These are phyloP conservation scores for Pseudogymnoascus sp. DNA, from an alignment of 2,329 filamentous ascomycete species.

Conservation along the genomic window DNA sequence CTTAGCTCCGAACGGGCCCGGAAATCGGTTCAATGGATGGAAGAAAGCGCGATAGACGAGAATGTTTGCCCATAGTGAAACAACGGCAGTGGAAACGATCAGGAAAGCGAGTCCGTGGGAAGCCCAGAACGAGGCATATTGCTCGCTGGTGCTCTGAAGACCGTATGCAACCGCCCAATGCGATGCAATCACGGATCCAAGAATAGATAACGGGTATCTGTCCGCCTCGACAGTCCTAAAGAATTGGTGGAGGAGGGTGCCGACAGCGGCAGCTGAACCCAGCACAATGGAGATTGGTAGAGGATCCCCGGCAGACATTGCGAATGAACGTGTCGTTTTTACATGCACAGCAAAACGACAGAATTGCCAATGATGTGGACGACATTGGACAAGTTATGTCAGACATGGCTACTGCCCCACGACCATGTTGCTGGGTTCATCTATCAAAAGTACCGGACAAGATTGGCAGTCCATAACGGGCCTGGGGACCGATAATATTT, in stretches of 20 bases:
- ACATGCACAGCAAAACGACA: background rate
- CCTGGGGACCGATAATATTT: background rate
- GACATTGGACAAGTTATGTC: slow-evolving; percentile 2
- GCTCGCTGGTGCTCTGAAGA: background rate
- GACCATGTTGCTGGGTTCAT: slow-evolving; percentile 3
- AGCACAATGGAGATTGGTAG: slow-evolving; percentile 5
- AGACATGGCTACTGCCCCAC: background rate
- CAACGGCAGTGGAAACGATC: background rate
- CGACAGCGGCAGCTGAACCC: slow-evolving; percentile 2
- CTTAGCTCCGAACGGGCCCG: slow-evolving; percentile 23
- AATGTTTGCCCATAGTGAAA: slow-evolving; percentile 14
- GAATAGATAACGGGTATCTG: slow-evolving; percentile 5
- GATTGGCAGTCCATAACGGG: background rate
- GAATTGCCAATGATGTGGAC: background rate
- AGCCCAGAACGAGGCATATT: slow-evolving; percentile 8
- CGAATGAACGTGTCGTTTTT: slow-evolving; percentile 1
- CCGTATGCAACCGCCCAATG: background rate
- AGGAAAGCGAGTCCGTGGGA: slow-evolving; percentile 3
- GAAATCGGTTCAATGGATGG: slow-evolving; percentile 24
- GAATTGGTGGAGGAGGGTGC: background rate
- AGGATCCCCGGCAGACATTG: background rate
- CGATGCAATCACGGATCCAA: background rate
- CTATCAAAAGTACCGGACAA: background rate
- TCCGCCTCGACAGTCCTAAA: slow-evolving; percentile 6
- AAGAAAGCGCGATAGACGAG: slow-evolving; percentile 22